Evolutionary conservation across 768 basidiomycete genomes (phyloP).

Genomic region (Boletus vinaceobasis): DNA sequence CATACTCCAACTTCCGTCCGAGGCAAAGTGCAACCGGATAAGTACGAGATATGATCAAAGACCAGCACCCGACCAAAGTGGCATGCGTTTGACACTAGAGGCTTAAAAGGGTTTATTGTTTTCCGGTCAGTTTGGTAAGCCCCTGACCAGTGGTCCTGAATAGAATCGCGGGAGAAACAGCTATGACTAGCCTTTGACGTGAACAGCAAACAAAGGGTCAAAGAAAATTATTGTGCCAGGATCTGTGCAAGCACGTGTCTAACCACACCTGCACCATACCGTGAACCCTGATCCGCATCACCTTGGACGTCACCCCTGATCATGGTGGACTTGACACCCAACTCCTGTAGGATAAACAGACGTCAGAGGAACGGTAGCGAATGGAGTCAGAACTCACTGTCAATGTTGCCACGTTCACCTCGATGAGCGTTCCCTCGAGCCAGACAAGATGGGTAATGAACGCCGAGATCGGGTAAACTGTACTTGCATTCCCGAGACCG

Average conservation of each 20-base stretch:
- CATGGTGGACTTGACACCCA: constrained; percentile 60
- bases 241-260: constrained; percentile 40
- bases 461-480: constrained; percentile 69
- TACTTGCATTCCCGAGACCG: constrained; percentile 57
- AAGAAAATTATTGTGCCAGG: constrained; percentile 8
- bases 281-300: constrained; percentile 25
- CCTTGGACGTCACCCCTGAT: constrained; percentile 32
- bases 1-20: not conserved
- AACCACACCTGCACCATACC: constrained; percentile 48
- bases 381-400: constrained; percentile 44
- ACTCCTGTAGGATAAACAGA: constrained; percentile 33
- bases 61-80: not conserved
- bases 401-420: constrained; percentile 58
- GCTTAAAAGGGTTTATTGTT: not conserved
- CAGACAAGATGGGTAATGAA: constrained; percentile 86
- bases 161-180: constrained; percentile 6
- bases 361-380: not conserved
- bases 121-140: constrained; percentile 1
- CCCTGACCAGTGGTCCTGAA: not conserved
- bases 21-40: not conserved
- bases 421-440: constrained; percentile 58
- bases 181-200: not conserved
- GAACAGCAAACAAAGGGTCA: not conserved
- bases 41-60: not conserved
- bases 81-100: not conserved